Evolutionary conservation across 1,139 yeast species (phyloP).

Genomic region (Yamadazyma oceani): DNA sequence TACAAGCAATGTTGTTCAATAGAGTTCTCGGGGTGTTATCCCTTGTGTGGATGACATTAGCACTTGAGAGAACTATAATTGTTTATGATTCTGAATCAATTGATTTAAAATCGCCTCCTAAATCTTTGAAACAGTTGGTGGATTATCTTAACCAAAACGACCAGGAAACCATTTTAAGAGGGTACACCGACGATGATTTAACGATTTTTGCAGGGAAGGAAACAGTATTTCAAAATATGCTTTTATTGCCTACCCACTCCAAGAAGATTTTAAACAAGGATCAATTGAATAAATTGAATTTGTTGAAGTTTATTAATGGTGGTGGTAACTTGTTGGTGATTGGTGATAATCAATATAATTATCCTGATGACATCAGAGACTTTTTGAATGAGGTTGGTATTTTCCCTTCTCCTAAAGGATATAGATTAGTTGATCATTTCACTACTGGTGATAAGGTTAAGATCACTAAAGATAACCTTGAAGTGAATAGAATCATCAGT

Average conservation of each 20-base stretch:
- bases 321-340: conserved; percentile 82
- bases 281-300: conserved; percentile 30
- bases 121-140: conserved; percentile 22
- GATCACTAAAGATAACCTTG: conserved; percentile 25
- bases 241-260: conserved; percentile 41
- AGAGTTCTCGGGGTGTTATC: conserved; percentile 13
- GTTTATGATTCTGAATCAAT: conserved; percentile 31
- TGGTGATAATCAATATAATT: conserved; percentile 38
- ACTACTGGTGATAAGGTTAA: conserved; percentile 27
- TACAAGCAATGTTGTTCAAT: conserved; percentile 7
- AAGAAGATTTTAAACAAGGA: conserved; percentile 33
- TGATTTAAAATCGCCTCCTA: conserved; percentile 21
- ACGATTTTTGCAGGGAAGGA: conserved; percentile 28
- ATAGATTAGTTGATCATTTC: conserved; percentile 68
- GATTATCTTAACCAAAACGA: conserved; percentile 20
- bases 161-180: conserved; percentile 15
- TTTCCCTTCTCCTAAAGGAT: conserved; percentile 77
- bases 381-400: conserved; percentile 83
- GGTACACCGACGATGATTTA: conserved; percentile 28
- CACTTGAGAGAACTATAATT: conserved; percentile 25
- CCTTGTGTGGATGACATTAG: conserved; percentile 13
- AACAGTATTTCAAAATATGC: conserved; percentile 30
- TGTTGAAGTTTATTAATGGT: conserved; percentile 51
- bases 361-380: conserved; percentile 66
- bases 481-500: conserved; percentile 22